Conservation (phyloP, 225 moss, liverwort and hornwort genomes). For the Bryum argenteum region DNA sequence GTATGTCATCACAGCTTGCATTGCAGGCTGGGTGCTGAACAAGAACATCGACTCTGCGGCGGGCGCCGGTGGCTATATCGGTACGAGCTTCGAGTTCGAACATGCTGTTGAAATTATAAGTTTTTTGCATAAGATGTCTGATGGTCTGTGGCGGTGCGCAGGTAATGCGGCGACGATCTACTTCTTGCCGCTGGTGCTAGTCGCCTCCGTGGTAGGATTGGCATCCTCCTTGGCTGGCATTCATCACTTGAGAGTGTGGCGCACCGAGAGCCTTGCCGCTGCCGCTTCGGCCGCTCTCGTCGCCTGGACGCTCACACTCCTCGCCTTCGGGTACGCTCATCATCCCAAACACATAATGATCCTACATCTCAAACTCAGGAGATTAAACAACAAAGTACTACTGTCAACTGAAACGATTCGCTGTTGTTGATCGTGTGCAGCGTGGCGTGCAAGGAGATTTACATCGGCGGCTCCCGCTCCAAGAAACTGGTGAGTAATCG, state of each 20-base stretch:
- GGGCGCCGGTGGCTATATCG: constrained; percentile 45
- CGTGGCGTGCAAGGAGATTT: constrained; percentile 58
- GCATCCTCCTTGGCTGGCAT: constrained; percentile 57
- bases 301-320: constrained; percentile 59
- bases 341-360: neutral
- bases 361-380: neutral
- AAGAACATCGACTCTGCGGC: constrained; percentile 54
- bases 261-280: constrained; percentile 55
- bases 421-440: constrained; percentile 31
- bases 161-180: constrained; percentile 61
- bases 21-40: constrained; percentile 57
- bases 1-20: constrained; percentile 50
- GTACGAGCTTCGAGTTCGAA: constrained; percentile 19
- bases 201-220: constrained; percentile 57
- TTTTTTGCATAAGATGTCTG: neutral
- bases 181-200: constrained; percentile 59
- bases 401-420: neutral
- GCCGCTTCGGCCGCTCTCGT: constrained; percentile 48
- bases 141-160: constrained; percentile 1
- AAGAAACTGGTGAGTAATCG: constrained; percentile 43
- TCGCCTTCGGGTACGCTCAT: constrained; percentile 52
- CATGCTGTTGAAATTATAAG: too few species aligned
- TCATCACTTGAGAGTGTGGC: constrained; percentile 56
- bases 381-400: neutral
- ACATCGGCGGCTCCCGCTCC: constrained; percentile 47